Evolutionary conservation across 768 basidiomycete genomes (phyloP).

Genomic region (Artomyces pyxidatus): DNA sequence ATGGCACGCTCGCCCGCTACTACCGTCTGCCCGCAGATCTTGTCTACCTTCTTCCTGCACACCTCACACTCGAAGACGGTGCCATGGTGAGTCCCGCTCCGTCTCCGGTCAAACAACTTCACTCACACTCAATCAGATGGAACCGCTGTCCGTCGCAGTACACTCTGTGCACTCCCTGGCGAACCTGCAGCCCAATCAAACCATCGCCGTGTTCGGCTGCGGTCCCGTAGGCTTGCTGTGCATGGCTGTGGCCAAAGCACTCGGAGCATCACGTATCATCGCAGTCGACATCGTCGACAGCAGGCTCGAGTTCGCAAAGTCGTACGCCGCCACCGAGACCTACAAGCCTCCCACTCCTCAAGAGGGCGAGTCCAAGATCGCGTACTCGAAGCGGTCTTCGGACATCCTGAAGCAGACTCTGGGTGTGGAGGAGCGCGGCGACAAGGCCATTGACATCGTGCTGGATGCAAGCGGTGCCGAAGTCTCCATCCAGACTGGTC

Average conservation of each 20-base stretch:
- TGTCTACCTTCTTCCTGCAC: slow-evolving; percentile 74
- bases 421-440: slow-evolving; percentile 63
- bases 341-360: slow-evolving; percentile 55
- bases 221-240: slow-evolving; percentile 85
- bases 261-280: slow-evolving; percentile 79
- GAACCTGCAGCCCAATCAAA: slow-evolving; percentile 61
- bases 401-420: slow-evolving; percentile 55
- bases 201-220: slow-evolving; percentile 80
- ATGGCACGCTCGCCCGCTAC: slow-evolving; percentile 83
- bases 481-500: slow-evolving; percentile 81
- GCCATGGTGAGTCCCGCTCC: slow-evolving; percentile 58
- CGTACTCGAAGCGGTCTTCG: slow-evolving; percentile 70
- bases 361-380: slow-evolving; percentile 56
- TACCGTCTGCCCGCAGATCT: slow-evolving; percentile 84
- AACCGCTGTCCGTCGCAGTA: slow-evolving; percentile 88
- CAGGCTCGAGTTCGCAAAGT: slow-evolving; percentile 81
- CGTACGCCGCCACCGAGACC: slow-evolving; percentile 74
- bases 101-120: neutral
- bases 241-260: slow-evolving; percentile 93
- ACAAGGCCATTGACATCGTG: slow-evolving; percentile 70
- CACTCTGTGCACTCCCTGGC: slow-evolving; percentile 82
- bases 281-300: slow-evolving; percentile 72
- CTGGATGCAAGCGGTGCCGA: slow-evolving; percentile 92
- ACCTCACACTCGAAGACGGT: slow-evolving; percentile 85
- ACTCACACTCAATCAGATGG: slow-evolving; percentile 48